Conservation (phyloP, 768 basidiomycete species). For the Boletus rubescentipes region DNA sequence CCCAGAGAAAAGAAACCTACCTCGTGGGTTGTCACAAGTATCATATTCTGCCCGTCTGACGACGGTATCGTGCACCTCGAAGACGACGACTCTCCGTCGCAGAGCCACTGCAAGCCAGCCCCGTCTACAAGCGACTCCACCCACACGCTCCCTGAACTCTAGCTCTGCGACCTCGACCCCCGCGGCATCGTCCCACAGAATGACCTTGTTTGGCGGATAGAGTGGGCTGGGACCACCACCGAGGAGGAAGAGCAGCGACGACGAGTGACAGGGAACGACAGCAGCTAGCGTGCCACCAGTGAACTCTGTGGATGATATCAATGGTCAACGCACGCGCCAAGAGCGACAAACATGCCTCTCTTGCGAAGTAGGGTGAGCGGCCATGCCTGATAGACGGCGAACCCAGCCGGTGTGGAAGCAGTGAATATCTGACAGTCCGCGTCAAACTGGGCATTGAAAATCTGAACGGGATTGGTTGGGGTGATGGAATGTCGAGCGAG, state of each 20-base stretch:
- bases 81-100: constrained; percentile 75
- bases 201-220: constrained; percentile 90
- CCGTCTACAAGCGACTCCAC: constrained; percentile 75
- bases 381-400: constrained; percentile 76
- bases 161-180: constrained; percentile 83
- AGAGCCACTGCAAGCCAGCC: constrained; percentile 85
- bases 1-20: constrained; percentile 39
- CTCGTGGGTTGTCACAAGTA: constrained; percentile 83
- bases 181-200: constrained; percentile 82
- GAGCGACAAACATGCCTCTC: constrained; percentile 55
- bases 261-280: constrained; percentile 75
- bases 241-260: constrained; percentile 81
- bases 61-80: constrained; percentile 63
- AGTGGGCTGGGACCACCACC: constrained; percentile 87
- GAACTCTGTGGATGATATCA: constrained; percentile 52
- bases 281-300: constrained; percentile 76
- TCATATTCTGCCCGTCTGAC: constrained; percentile 76
- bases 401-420: constrained; percentile 73
- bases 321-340: background rate
- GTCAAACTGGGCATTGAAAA: constrained; percentile 79
- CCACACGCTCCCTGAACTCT: constrained; percentile 83
- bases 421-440: constrained; percentile 82
- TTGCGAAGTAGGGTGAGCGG: constrained; percentile 78
- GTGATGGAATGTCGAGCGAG: constrained; percentile 83
- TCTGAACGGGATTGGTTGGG: constrained; percentile 68